These are phyloP conservation scores for Leucosporidium yakuticum DNA, from an alignment of 768 basidiomycete genomes.

Conservation along the genomic window DNA sequence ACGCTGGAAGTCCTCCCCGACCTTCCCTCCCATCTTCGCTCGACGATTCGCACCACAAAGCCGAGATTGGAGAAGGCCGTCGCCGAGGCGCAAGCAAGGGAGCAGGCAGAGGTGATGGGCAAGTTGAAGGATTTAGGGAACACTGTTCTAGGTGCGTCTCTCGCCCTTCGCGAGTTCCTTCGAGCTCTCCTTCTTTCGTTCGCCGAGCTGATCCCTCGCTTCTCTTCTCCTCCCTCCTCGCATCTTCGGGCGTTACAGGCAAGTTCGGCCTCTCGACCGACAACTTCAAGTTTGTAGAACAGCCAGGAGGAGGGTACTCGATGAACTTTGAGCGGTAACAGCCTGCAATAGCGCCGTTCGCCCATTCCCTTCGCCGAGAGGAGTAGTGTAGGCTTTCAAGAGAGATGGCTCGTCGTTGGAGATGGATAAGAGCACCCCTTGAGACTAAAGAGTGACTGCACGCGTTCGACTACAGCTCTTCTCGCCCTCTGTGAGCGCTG, in stretches of 20 bases:
- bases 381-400: no score
- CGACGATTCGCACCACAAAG: conserved; percentile 53
- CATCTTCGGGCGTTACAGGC: conserved; percentile 49
- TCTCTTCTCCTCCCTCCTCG: background rate
- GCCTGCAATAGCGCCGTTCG: background rate
- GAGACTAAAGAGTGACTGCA: no score
- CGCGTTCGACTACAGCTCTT: no score
- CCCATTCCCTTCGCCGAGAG: no score
- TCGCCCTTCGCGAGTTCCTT: background rate
- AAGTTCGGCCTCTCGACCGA: conserved; percentile 91
- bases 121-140: conserved; percentile 93
- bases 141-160: conserved; percentile 64
- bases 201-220: background rate
- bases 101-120: conserved; percentile 83
- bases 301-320: conserved; percentile 86
- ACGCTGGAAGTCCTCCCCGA: conserved; percentile 62
- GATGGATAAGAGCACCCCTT: no score
- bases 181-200: background rate
- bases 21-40: conserved; percentile 51
- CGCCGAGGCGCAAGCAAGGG: conserved; percentile 70
- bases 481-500: no score
- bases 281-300: conserved; percentile 89
- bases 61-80: conserved; percentile 59
- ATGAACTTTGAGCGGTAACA: conserved; percentile 66
- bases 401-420: no score